phyloP scores from a whole-genome alignment of 805 yeast species.

The Saccharomycopsis amapae region DNA sequence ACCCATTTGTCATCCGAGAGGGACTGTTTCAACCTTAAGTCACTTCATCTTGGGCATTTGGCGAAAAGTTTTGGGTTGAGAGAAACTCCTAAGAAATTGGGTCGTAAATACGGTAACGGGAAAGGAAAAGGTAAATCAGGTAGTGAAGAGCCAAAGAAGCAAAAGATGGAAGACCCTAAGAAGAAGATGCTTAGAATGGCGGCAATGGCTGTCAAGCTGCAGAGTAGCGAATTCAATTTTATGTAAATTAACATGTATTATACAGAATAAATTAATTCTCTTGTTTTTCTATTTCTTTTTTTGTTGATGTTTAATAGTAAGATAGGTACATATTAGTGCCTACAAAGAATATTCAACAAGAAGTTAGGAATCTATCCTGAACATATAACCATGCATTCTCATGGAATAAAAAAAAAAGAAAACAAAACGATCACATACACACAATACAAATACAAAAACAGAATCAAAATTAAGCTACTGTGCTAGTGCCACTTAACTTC shows the following conservation, averaged over 20 bases:
- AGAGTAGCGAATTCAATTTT: constrained; percentile 68
- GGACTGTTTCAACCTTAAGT: constrained; percentile 70
- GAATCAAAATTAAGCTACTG: neutral
- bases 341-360: too few species aligned
- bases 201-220: constrained; percentile 53
- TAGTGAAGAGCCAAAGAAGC: constrained; percentile 35
- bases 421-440: neutral
- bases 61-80: constrained; percentile 93
- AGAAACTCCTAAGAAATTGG: constrained; percentile 84
- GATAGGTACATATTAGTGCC: too few species aligned
- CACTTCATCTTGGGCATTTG: constrained; percentile 87
- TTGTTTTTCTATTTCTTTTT: neutral
- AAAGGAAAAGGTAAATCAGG: constrained; percentile 29
- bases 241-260: neutral
- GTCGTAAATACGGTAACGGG: constrained; percentile 30
- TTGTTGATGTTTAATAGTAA: neutral
- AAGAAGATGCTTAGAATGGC: constrained; percentile 75
- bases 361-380: too few species aligned
- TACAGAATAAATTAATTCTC: neutral
- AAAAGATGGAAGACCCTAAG: constrained; percentile 62
- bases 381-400: too few species aligned
- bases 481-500: constrained; percentile 73
- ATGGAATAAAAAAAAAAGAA: too few species aligned
- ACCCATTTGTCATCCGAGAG: constrained; percentile 84
- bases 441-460: neutral